Conservation (phyloP, 2,329 filamentous ascomycete species). For the Exutisphaerella laricina region DNA sequence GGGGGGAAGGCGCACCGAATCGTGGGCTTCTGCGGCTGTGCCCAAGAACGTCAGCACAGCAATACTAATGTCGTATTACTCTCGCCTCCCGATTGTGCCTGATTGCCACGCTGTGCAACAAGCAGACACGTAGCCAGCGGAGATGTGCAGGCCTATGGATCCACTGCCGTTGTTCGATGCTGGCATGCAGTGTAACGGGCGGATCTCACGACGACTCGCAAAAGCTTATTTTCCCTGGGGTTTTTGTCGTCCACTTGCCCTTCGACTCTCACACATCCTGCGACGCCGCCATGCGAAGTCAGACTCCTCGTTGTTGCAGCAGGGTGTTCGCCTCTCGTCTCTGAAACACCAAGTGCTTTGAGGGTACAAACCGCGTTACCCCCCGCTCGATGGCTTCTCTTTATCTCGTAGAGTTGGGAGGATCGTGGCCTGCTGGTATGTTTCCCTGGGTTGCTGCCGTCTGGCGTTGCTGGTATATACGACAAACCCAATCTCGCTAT, state of each 20-base stretch:
- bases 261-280: not conserved
- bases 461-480: slow-evolving; percentile 1
- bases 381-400: not conserved
- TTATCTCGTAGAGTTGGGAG: not conserved
- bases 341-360: no score
- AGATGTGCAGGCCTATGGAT: slow-evolving; percentile 6
- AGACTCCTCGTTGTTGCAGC: not conserved
- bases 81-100: slow-evolving; percentile 4
- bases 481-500: not conserved
- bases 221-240: slow-evolving; percentile 7
- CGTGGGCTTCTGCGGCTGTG: slow-evolving; percentile 9
- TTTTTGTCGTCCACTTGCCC: not conserved
- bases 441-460: not conserved
- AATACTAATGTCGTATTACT: not conserved
- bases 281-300: slow-evolving; percentile 1
- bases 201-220: not conserved
- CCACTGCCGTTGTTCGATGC: slow-evolving; percentile 5
- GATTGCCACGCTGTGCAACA: slow-evolving; percentile 6
- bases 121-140: slow-evolving; percentile 3
- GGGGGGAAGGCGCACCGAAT: slow-evolving; percentile 9
- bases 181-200: not conserved
- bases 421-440: not conserved
- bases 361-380: no score
- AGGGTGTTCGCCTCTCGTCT: no score
- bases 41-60: slow-evolving; percentile 3